Evolutionary conservation across 2,329 filamentous ascomycete species (phyloP), one percentile per base, ranked within the genome.

Genomic region (Fusarium poae): DNA sequence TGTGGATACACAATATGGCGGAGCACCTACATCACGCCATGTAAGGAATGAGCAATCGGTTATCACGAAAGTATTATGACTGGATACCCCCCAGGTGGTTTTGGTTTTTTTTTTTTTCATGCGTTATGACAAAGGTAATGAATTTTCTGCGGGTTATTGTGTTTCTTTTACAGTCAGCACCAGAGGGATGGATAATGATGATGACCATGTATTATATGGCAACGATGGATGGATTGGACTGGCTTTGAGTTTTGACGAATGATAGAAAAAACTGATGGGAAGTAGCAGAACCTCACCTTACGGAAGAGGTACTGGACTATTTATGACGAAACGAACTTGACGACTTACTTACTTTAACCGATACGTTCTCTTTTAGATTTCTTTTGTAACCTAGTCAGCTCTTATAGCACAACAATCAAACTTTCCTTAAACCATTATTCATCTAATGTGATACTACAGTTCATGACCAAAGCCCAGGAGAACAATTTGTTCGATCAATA

Each of bases 241-340:
- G 59, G 49, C 35, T 48, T 60, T 59, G 48, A 62, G 62, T 39
- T 68, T 29, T 70, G 60, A 59, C 57, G 60, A 53, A 65, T 68
- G 61, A 73, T 74, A 73, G 68, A 75, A 58, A 75, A 74, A 75
- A 75, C 68, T 50, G 52, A 65, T 51, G 62, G 67, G 56, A 61
- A 54, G 57, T 57, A 56, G 65, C 56, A 68, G 69, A 58, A 51
- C 51, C 45, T 61, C 59, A 25, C 62, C 63, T 62, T 71, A 48
- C 45, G 68, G 49, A 40, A 51, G 68, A 63, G 56, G 56, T 50
- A 43, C 53, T 49, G 62, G 57, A 56, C 44, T 53, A 46, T 64
- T 59, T 76, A 76, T 68, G 74, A 76, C 40, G 70, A 75, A 58
- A 76, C 61, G 74, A 76, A 72, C 68, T 69, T 77, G 57, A 76